A percentile compares a stretch with the other conserved stretches of the same genome.
These are phyloP conservation scores for Luvunga scandens DNA, from an alignment of 345 rosid species.

Conservation along the genomic window DNA sequence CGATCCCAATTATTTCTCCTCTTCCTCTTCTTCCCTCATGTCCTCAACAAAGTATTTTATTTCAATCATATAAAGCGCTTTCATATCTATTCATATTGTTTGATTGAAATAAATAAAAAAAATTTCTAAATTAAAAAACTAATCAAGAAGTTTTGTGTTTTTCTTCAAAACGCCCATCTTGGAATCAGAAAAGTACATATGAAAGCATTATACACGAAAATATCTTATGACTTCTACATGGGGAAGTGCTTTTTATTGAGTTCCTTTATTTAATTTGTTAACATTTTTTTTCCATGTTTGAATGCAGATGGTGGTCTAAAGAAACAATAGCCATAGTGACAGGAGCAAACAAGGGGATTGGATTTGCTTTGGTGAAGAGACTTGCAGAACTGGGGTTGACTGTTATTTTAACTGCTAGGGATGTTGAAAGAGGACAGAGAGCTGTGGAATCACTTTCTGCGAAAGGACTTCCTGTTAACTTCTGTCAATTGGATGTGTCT, in stretches of 20 bases:
- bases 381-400: slow-evolving; percentile 62
- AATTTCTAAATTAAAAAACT: neutral
- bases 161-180: neutral
- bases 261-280: neutral
- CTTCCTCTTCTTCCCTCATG: neutral
- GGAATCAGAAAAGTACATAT: neutral
- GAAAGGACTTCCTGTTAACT: slow-evolving; percentile 44
- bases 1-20: neutral
- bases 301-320: slow-evolving; percentile 69
- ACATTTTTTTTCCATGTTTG: neutral
- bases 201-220: neutral
- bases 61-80: no score
- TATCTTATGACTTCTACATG: neutral
- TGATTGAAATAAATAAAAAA: neutral
- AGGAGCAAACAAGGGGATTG: slow-evolving; percentile 90
- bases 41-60: slow-evolving; percentile 4
- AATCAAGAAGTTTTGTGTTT: no score
- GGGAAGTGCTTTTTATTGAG: neutral
- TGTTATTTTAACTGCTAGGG: slow-evolving; percentile 72
- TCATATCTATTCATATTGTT: neutral
- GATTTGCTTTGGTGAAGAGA: slow-evolving; percentile 66
- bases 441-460: slow-evolving; percentile 50
- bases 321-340: slow-evolving; percentile 74
- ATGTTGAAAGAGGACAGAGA: slow-evolving; percentile 43
- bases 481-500: slow-evolving; percentile 60